Base-by-base conservation (phyloP, 2,329 filamentous ascomycete species). In the Dryadomyces quercivorus region DNA sequence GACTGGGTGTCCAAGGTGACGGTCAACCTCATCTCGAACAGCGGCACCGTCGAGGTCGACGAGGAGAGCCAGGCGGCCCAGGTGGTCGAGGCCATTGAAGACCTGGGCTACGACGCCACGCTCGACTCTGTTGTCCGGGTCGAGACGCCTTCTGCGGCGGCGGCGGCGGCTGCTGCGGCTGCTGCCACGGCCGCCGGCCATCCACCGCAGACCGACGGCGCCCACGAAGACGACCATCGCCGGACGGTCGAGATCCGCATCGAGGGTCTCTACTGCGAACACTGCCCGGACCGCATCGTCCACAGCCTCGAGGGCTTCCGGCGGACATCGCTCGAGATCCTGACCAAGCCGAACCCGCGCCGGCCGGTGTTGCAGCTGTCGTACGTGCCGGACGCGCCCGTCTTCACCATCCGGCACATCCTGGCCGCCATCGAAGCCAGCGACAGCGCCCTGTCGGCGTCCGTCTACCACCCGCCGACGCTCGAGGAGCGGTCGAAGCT, bases 401-500 rank as follows among this genome's bases (percentile, higher is more conserved):
- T 61, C 1, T 80, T 95, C 62, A 95, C 88, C 0, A 78, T 95
- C 59, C 80, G 92, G 50, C 77, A 80, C 8, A 87, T 96, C 45
- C 71, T 94, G 13, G 70, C 73, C 13, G 75, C 80, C 1, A 86
- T 96, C 51, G 74, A 81, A 54, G 75, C 75, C 5, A 75, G 80
- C 6, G 85, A 95, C 61, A 70, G 76, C 1, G 77, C 74, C 0
- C 85, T 95, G 58, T 72, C 71, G 26, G 80, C 84, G 1, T 81
- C 78, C 2, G 78, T 96, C 13, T 84, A 89, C 64, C 88, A 92
- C 59, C 84, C 88, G 0, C 87, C 86, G 0, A 90, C 85, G 0
- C 76, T 95, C 5, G 91, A 95, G 67, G 88, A 95, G 63, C 80
- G 87, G 10, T 88, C 89, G 3, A 81, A 80, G 59, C 72, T 75